Evolutionary conservation across 2,329 filamentous ascomycete genomes (phyloP).

Genomic region (Phyllosticta citrichinensis): DNA sequence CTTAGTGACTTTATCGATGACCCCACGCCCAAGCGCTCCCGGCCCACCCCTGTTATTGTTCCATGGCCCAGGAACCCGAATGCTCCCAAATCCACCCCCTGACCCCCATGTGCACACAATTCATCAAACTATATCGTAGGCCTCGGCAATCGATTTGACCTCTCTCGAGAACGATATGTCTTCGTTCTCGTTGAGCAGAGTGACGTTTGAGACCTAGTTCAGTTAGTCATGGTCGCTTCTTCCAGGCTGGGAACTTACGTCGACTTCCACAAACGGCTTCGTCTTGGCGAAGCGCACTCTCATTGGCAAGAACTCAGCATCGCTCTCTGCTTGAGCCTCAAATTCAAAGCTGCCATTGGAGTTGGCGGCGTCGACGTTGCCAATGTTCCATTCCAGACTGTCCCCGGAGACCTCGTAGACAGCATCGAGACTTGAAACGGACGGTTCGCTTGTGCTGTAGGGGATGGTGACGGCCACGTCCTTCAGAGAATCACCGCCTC

Average conservation of each 20-base stretch:
- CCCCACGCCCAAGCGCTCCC: too few relatives aligned
- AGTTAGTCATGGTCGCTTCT: not conserved
- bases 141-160: conserved; percentile 64
- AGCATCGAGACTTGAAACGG: conserved; percentile 86
- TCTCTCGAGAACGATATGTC: conserved; percentile 77
- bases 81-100: not conserved
- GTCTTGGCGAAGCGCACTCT: conserved; percentile 78
- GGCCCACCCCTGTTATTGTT: too few relatives aligned
- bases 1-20: too few relatives aligned
- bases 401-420: conserved; percentile 91
- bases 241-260: conserved; percentile 51
- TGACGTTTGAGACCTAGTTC: conserved; percentile 56
- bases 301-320: conserved; percentile 98
- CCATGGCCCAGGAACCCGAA: too few relatives aligned
- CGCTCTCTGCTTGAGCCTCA: conserved; percentile 76
- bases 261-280: conserved; percentile 80
- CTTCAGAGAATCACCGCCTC: conserved; percentile 64
- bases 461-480: conserved; percentile 86
- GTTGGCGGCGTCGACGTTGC: conserved; percentile 73
- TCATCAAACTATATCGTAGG: conserved; percentile 62
- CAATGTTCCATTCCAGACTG: conserved; percentile 87
- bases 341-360: conserved; percentile 87
- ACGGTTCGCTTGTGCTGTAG: conserved; percentile 73
- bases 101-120: not conserved
- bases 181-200: conserved; percentile 64